Evolutionary conservation across 2,329 filamentous ascomycete species (phyloP).

Genomic region (Aspergillus luchuensis): DNA sequence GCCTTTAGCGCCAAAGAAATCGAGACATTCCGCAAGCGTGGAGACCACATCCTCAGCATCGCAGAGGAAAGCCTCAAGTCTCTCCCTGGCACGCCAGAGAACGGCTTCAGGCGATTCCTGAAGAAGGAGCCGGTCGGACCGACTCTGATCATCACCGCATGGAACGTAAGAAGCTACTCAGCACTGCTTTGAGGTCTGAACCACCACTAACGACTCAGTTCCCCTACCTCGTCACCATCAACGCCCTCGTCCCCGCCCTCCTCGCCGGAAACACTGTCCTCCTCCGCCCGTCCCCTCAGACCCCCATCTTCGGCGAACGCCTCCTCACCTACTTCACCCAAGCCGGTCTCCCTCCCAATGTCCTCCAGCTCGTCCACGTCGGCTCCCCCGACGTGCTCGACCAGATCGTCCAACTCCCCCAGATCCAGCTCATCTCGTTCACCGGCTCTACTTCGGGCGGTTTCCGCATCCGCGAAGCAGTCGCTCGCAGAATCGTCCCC

Average conservation of each 20-base stretch:
- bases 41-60: slow-evolving; percentile 80
- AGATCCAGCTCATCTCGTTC: slow-evolving; percentile 79
- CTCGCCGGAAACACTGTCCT: slow-evolving; percentile 86
- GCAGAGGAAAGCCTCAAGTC: slow-evolving; percentile 75
- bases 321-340: slow-evolving; percentile 72
- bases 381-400: slow-evolving; percentile 76
- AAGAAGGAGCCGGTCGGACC: slow-evolving; percentile 83
- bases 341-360: slow-evolving; percentile 76
- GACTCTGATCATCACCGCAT: slow-evolving; percentile 82
- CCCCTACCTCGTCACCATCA: slow-evolving; percentile 86
- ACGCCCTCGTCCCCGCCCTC: slow-evolving; percentile 85
- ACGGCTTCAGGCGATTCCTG: slow-evolving; percentile 85
- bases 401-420: slow-evolving; percentile 71
- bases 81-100: slow-evolving; percentile 77
- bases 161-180: slow-evolving; percentile 70
- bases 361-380: slow-evolving; percentile 85
- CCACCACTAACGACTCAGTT: slow-evolving; percentile 59
- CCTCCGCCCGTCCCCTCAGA: slow-evolving; percentile 88
- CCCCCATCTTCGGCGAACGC: slow-evolving; percentile 82
- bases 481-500: slow-evolving; percentile 75
- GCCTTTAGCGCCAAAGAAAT: slow-evolving; percentile 80
- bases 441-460: slow-evolving; percentile 87
- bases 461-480: slow-evolving; percentile 77
- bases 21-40: slow-evolving; percentile 76
- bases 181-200: too few relatives aligned